phyloP scores from a whole-genome alignment of 768 basidiomycete species.

The Naganishia onofrii region DNA sequence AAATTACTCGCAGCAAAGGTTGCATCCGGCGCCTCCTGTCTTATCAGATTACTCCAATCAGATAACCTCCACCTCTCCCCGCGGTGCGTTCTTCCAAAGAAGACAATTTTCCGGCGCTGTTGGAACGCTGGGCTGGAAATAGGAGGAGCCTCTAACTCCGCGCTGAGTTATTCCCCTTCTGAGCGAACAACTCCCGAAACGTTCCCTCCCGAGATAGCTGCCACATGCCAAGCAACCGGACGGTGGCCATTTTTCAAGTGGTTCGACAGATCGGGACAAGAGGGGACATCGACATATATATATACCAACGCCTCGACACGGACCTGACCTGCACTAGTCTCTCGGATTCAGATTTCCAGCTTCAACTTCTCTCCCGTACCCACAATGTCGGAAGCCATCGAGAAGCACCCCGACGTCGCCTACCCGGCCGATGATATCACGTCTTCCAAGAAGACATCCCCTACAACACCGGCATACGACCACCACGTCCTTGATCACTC shows the following conservation, averaged over 20 bases:
- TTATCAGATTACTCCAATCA: slow-evolving; percentile 16
- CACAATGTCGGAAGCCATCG: slow-evolving; percentile 3
- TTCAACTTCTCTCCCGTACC: too few relatives aligned
- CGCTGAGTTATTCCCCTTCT: neutral
- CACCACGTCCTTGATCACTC: slow-evolving; percentile 14
- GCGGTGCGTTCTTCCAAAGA: neutral
- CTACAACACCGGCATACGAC: slow-evolving; percentile 8
- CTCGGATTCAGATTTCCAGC: neutral
- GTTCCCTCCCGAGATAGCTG: neutral
- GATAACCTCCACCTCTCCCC: slow-evolving; percentile 11
- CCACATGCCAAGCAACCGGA: slow-evolving; percentile 17
- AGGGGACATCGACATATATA: slow-evolving; percentile 1
- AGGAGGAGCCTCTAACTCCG: neutral
- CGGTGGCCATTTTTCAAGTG: neutral
- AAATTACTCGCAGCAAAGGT: neutral
- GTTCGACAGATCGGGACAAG: too few relatives aligned
- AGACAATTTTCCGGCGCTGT: neutral
- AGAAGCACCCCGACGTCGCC: neutral
- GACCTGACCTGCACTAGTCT: neutral
- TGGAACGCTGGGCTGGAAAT: slow-evolving; percentile 1
- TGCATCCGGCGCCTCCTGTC: neutral
- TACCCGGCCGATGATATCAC: neutral
- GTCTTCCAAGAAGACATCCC: slow-evolving; percentile 12
- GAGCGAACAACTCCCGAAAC: slow-evolving; percentile 15
- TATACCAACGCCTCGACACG: neutral